Evolutionary conservation across 495 filamentous ascomycete species (phyloP).

Genomic region (Xylaria grammica): DNA sequence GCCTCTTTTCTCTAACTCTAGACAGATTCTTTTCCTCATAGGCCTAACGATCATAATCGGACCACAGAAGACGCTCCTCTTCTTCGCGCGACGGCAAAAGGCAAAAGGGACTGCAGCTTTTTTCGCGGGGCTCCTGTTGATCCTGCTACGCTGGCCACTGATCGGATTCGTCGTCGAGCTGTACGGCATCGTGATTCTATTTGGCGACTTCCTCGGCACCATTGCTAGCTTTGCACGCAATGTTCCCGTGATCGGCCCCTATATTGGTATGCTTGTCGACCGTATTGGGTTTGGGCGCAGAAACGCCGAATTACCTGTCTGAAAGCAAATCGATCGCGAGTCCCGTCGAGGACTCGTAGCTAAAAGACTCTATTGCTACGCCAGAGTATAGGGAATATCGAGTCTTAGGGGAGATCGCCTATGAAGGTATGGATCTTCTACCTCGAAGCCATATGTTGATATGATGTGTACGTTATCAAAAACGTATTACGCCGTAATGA

Average conservation of each 20-base stretch:
- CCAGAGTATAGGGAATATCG: not conserved
- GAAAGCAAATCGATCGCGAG: not conserved
- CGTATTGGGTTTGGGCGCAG: conserved; percentile 65
- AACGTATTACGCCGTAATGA: conserved; percentile 22
- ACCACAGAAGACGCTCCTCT: conserved; percentile 83
- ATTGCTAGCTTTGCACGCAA: conserved; percentile 85
- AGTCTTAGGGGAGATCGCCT: not conserved
- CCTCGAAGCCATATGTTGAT: not conserved
- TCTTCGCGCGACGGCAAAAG: conserved; percentile 94
- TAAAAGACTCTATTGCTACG: not conserved
- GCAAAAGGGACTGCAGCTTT: conserved; percentile 91
- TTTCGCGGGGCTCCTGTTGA: conserved; percentile 79
- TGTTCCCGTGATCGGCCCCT: conserved; percentile 84
- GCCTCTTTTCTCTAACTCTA: conserved; percentile 19
- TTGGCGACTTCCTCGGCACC: conserved; percentile 95
- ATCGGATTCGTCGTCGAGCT: conserved; percentile 88
- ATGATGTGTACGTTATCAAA: conserved; percentile 13
- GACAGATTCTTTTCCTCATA: conserved; percentile 92
- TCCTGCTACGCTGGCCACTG: conserved; percentile 85
- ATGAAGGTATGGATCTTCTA: conserved; percentile 3
- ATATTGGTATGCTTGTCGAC: conserved; percentile 73
- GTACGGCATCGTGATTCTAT: conserved; percentile 90
- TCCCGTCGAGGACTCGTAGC: not conserved
- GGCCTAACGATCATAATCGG: conserved; percentile 95
- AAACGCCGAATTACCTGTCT: conserved; percentile 80